Conservation (phyloP, 176 grass and related monocot genomes). For the Cenchrus americanus region DNA sequence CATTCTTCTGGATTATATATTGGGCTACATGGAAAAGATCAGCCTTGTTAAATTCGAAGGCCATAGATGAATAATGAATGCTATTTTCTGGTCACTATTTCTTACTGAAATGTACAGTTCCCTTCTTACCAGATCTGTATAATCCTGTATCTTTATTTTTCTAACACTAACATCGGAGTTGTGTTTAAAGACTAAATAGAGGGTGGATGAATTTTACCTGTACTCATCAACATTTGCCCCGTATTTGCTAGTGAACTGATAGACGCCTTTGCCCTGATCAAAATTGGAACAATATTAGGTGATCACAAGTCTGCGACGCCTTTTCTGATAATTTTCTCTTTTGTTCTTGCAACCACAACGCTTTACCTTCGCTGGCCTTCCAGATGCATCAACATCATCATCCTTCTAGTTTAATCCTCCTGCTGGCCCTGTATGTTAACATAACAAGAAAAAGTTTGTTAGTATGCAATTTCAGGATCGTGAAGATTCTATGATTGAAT, state of each 20-base stretch:
- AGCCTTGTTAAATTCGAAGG: constrained; percentile 7
- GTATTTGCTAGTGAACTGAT: constrained; percentile 80
- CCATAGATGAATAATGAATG: constrained; percentile 1
- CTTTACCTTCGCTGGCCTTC: constrained; percentile 65
- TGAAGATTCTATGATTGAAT: background rate
- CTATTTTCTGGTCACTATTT: constrained; percentile 3
- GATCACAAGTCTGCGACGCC: background rate
- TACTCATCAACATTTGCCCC: constrained; percentile 88
- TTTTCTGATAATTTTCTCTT: constrained; percentile 7
- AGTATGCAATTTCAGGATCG: background rate
- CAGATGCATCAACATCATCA: constrained; percentile 57
- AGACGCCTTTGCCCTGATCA: constrained; percentile 73
- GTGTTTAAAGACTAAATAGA: background rate
- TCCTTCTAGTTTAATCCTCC: constrained; percentile 57
- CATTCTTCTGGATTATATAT: constrained; percentile 76
- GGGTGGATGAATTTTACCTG: constrained; percentile 34
- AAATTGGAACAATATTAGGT: constrained; percentile 25
- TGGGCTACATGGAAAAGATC: constrained; percentile 56
- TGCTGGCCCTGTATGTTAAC: constrained; percentile 46
- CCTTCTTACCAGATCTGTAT: background rate
- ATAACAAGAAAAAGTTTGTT: background rate
- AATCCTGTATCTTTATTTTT: constrained; percentile 20
- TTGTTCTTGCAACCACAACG: background rate
- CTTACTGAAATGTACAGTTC: background rate
- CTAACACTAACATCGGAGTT: background rate